phyloP scores from a whole-genome alignment of 129 eudicot species.

The Logfia minima region DNA sequence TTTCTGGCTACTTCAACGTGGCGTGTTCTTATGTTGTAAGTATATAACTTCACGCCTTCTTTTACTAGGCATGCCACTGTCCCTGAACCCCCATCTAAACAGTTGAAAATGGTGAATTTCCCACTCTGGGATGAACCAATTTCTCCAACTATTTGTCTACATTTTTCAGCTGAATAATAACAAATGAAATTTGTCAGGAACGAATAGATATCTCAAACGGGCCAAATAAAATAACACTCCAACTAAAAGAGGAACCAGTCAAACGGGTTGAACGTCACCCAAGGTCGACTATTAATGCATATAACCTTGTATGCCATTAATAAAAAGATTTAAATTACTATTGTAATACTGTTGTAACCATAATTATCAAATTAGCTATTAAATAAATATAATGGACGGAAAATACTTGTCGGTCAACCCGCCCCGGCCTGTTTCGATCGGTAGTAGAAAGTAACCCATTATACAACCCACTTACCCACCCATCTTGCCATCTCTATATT shows the following conservation, averaged over 20 bases:
- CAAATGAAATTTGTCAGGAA: conserved; percentile 9
- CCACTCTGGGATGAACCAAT: conserved; percentile 88
- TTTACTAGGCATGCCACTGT: conserved; percentile 77
- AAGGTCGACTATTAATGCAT: not conserved
- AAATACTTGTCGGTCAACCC: not conserved
- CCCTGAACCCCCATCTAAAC: conserved; percentile 82
- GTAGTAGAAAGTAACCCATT: not conserved
- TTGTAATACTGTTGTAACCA: not conserved
- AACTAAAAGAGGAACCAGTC: not conserved
- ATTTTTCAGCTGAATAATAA: conserved; percentile 65
- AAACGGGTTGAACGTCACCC: not conserved
- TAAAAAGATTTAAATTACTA: not conserved
- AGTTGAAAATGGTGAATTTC: conserved; percentile 62
- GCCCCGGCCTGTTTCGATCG: not conserved
- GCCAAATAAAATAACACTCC: not conserved
- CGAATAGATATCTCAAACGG: not conserved
- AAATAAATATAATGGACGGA: not conserved
- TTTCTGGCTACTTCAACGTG: conserved; percentile 72
- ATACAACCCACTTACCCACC: not conserved
- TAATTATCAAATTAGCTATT: not conserved
- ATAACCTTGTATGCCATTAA: not conserved
- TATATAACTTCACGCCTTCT: conserved; percentile 76
- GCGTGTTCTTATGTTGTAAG: conserved; percentile 58
- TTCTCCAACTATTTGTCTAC: conserved; percentile 74
- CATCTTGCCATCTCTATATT: not conserved